Evolutionary conservation across 345 rosid genomes (phyloP), one percentile per base, ranked within the genome.

Genomic region (Bruguiera parviflora): DNA sequence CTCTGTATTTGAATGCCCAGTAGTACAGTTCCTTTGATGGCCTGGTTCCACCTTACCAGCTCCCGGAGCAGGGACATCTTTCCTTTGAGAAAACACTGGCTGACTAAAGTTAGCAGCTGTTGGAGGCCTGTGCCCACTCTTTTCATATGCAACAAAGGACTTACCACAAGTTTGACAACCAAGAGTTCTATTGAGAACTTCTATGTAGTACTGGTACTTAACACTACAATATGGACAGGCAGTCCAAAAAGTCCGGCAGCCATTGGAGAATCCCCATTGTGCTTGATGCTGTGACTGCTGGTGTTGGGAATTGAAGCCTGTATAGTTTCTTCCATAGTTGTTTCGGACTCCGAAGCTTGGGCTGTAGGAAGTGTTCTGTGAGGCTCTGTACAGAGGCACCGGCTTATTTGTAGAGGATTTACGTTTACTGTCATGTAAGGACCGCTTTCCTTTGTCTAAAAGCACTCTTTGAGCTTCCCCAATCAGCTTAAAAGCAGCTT

Each of bases 381-480:
- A 81, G n/a, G 79, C 77, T 22, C 71, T 80, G 72, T 64, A 79
- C 4, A 81, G 72, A 24, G 86, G 68, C 28, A 76, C 74, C 0
- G 85, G 71, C 66, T 81, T 80, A 53, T 68, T 65, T 56, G 39
- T 56, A 13, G 67, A 46, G 53, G 79, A 63, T 59, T 64, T 81
- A 1, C 84, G 81, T 66, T 77, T 86, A 77, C 73, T 65, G 71
- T 95, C 97, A 83, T 86, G 87, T 64, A 77, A 3, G 58, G 81
- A 80, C 77, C 97, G 79, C 72, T 78, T 84, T 55, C 71, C 80
- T 60, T 72, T 78, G 75, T 92, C 94, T 76, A 85, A 80, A 63
- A 95, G 99, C 63, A 89, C 77, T 64, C 85, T 85, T 63, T 90
- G 92, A 64, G 99, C 99, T 77, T 95, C 96, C 37, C 90, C 93